These are phyloP conservation scores for Penicillium sp. DNA, from an alignment of 2,329 filamentous ascomycete genomes.

Conservation along the genomic window DNA sequence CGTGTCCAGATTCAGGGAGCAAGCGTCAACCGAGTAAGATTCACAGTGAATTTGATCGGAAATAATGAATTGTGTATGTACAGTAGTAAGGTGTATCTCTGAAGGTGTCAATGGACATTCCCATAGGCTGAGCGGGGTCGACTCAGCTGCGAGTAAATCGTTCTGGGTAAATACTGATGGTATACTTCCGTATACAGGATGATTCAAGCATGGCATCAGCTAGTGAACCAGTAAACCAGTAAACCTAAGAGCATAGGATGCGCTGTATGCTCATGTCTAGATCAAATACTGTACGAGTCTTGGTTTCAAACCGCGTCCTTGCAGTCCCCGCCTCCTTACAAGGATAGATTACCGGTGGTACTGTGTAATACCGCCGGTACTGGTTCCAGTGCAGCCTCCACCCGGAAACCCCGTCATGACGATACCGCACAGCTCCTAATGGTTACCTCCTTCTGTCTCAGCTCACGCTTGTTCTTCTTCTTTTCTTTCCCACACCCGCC, in stretches of 20 bases:
- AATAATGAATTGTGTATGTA: background rate
- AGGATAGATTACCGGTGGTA: background rate
- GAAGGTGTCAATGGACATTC: background rate
- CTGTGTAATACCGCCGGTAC: background rate
- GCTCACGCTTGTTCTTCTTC: conserved; percentile 28
- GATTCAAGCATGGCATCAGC: too few relatives aligned
- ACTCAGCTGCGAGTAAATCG: too few relatives aligned
- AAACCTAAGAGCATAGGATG: too few relatives aligned
- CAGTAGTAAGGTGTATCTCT: background rate
- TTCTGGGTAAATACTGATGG: background rate
- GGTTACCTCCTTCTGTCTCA: conserved; percentile 34
- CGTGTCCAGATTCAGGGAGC: background rate
- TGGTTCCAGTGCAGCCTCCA: conserved; percentile 27
- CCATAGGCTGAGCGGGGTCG: background rate
- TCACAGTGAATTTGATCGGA: too few relatives aligned
- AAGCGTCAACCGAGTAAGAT: too few relatives aligned
- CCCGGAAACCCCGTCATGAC: conserved; percentile 24
- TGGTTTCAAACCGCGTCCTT: conserved; percentile 7
- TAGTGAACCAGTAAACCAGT: too few relatives aligned
- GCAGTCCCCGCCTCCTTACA: conserved; percentile 16
- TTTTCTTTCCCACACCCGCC: conserved; percentile 46
- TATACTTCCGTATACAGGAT: too few relatives aligned
- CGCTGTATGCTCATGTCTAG: too few relatives aligned
- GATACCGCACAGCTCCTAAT: conserved; percentile 31
- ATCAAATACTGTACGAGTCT: background rate